These are phyloP conservation scores for Hebeloma cylindrosporum DNA, from an alignment of 768 basidiomycete genomes.

Conservation along the genomic window DNA sequence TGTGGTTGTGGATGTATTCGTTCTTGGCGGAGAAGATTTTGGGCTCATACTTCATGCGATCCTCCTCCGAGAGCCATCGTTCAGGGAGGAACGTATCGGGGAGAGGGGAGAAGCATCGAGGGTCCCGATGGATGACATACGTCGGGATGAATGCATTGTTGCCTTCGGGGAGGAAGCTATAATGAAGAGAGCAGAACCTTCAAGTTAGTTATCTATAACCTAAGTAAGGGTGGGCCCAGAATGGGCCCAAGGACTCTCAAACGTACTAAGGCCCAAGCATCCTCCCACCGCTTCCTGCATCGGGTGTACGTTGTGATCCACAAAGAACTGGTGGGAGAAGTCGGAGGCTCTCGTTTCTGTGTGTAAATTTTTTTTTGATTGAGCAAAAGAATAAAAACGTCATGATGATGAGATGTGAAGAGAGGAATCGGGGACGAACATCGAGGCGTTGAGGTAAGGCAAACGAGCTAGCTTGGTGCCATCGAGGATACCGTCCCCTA, in stretches of 20 bases:
- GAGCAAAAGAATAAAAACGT: too few relatives aligned
- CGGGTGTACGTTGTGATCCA: constrained; percentile 33
- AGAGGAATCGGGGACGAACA: too few relatives aligned
- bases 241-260: too few relatives aligned
- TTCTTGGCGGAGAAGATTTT: constrained; percentile 30
- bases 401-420: too few relatives aligned
- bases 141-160: constrained; percentile 37
- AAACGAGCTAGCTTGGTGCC: constrained; percentile 27
- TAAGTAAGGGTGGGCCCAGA: too few relatives aligned
- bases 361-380: too few relatives aligned
- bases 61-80: constrained; percentile 33
- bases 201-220: too few relatives aligned
- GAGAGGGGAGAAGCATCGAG: constrained; percentile 36
- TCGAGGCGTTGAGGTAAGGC: constrained; percentile 32
- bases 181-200: not conserved
- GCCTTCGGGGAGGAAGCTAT: constrained; percentile 37
- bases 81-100: constrained; percentile 39
- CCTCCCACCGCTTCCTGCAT: constrained; percentile 30
- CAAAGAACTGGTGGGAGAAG: constrained; percentile 36
- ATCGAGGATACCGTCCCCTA: constrained; percentile 20
- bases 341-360: constrained; percentile 38
- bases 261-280: constrained; percentile 29
- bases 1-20: constrained; percentile 22
- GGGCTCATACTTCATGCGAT: constrained; percentile 32
- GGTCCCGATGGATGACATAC: constrained; percentile 35